These are phyloP conservation scores for Stentor roeselii DNA, from an alignment of 73 alveolate genomes.

Conservation along the genomic window DNA sequence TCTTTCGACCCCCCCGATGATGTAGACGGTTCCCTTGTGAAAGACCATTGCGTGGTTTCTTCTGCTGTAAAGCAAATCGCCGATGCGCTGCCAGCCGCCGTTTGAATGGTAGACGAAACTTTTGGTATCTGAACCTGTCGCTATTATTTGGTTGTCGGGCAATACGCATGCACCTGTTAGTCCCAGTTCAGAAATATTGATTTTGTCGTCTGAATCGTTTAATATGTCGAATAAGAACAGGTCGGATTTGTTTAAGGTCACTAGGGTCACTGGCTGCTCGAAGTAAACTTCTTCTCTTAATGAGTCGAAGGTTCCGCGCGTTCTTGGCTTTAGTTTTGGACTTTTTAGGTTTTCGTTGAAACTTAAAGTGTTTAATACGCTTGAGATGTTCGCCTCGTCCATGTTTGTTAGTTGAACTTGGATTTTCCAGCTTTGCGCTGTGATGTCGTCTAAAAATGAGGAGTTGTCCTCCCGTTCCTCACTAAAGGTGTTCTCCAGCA, in stretches of 20 bases:
- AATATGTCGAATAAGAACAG: background rate
- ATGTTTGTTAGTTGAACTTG: background rate
- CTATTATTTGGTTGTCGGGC: slow-evolving; percentile 2
- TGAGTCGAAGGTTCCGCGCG: background rate
- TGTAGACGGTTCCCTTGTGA: slow-evolving; percentile 21
- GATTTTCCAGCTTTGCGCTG: slow-evolving; percentile 9
- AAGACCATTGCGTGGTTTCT: slow-evolving; percentile 4
- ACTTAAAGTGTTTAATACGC: background rate
- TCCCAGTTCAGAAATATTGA: background rate
- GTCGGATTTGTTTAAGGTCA: background rate
- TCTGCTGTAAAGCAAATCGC: background rate
- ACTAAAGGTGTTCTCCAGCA: slow-evolving; percentile 15
- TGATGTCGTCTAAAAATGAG: slow-evolving; percentile 14
- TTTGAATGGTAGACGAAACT: background rate
- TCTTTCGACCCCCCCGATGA: background rate
- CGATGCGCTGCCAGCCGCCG: slow-evolving; percentile 1
- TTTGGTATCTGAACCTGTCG: background rate
- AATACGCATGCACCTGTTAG: slow-evolving; percentile 1
- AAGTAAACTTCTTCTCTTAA: slow-evolving; percentile 12
- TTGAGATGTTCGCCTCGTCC: slow-evolving; percentile 11
- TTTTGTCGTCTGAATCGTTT: background rate
- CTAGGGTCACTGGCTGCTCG: slow-evolving; percentile 20
- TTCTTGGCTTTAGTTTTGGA: background rate
- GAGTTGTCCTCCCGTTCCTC: slow-evolving; percentile 13
- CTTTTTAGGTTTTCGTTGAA: background rate